Base-by-base conservation (phyloP, 164 flowering plant species). In the Vitis labrusca region DNA sequence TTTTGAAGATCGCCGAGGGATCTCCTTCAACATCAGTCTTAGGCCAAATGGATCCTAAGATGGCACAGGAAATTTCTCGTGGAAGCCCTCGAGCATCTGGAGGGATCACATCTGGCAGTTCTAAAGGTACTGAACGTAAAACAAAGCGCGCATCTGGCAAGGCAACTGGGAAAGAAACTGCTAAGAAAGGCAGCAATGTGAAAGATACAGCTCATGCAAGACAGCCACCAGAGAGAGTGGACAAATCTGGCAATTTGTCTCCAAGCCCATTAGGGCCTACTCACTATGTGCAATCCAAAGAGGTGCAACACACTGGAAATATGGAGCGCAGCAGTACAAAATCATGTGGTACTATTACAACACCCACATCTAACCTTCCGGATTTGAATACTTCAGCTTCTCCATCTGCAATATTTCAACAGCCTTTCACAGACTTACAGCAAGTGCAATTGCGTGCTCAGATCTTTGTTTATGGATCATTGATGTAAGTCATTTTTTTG, bases 381-480 rank as follows among this genome's bases (percentile, higher is more conserved):
- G 91, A 89, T 79, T 71, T 89, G 74, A 90, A 86, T 74, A 77
- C 83, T 67, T 83, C 92, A 44, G 83, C 80, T 74, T 76, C 86
- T 69, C 59, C 83, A 27, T 71, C 86, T 47, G 53, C 76, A 53
- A 61, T 79, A 17, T 82, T 84, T 75, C 95, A 85, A 17, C 98
- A 89, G 69, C 90, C 91, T 72, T 88, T 94, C 65, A 86, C 94
- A 13, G 98, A 91, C 79, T 62, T 79, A 60, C 99, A 96, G 70
- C 99, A 96, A 91, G 90, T 93, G 76, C 97, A 96, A 80, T 78
- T 96, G 76, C 97, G 99, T 73, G 98, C 99, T 19, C 99, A 96
- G 84, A 96, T 96, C 11, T 88, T 92, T 86, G 99, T 96, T 59
- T 96, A 96, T 85, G 99, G 99, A 74, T 91, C 98, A 74, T 73